phyloP scores from a whole-genome alignment of 2,329 filamentous ascomycete genomes.

The Tolypocladium nubicola region DNA sequence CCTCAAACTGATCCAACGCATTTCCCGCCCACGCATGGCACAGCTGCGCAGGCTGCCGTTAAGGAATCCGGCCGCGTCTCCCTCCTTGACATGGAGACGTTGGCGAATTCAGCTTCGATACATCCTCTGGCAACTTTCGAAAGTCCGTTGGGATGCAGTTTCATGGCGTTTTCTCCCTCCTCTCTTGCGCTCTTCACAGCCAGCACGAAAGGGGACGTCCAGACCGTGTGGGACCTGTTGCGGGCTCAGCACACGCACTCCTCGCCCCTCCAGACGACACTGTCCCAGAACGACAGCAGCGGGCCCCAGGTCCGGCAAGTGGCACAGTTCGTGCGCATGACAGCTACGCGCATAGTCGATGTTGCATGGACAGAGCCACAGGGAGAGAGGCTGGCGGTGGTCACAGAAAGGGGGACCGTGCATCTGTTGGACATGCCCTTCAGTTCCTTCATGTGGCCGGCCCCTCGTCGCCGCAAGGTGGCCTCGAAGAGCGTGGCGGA shows the following conservation, averaged over 20 bases:
- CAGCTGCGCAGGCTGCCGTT: conserved; percentile 42
- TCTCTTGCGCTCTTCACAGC: conserved; percentile 68
- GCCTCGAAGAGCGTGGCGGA: conserved; percentile 33
- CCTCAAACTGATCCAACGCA: conserved; percentile 37
- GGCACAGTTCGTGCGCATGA: conserved; percentile 83
- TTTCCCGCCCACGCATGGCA: conserved; percentile 69
- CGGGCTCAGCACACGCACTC: conserved; percentile 52
- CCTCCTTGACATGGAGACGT: conserved; percentile 57
- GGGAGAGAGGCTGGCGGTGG: conserved; percentile 74
- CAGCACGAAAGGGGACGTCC: conserved; percentile 74
- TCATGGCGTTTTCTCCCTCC: conserved; percentile 65
- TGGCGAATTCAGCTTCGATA: conserved; percentile 40
- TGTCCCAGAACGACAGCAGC: conserved; percentile 30
- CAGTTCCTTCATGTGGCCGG: conserved; percentile 80
- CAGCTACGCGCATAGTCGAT: conserved; percentile 81
- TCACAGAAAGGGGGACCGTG: conserved; percentile 90
- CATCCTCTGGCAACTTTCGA: conserved; percentile 63
- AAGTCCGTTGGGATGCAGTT: conserved; percentile 66
- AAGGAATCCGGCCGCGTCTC: conserved; percentile 67
- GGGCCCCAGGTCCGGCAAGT: conserved; percentile 67
- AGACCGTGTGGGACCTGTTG: conserved; percentile 73
- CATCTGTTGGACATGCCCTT: conserved; percentile 83
- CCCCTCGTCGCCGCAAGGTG: conserved; percentile 45
- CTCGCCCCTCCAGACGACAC: conserved; percentile 43
- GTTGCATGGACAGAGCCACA: conserved; percentile 77